phyloP scores from a whole-genome alignment of 768 basidiomycete genomes.

The Russula brevipes region DNA sequence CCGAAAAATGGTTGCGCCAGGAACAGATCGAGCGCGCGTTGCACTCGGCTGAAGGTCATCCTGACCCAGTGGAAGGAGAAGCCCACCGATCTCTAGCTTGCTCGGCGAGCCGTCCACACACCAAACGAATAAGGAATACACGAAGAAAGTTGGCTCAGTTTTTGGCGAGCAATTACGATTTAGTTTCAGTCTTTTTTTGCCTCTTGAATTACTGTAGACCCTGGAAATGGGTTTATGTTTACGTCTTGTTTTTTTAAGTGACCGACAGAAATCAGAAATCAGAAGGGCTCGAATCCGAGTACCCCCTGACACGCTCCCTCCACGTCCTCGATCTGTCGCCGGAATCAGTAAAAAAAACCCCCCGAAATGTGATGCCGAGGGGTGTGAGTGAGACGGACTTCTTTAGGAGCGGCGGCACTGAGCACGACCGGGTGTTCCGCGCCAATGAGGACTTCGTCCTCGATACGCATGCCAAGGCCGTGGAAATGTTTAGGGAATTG shows the following conservation, averaged over 20 bases:
- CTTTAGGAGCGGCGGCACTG: conserved; percentile 73
- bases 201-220: conserved; percentile 6
- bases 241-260: neutral
- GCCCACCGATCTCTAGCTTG: neutral
- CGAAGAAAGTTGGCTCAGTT: neutral
- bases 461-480: conserved; percentile 88
- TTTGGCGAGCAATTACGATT: neutral
- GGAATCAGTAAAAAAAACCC: neutral
- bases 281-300: conserved; percentile 56
- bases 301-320: conserved; percentile 76
- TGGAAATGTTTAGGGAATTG: conserved; percentile 86
- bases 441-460: conserved; percentile 77
- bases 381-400: conserved; percentile 40
- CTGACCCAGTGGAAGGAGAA: neutral
- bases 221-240: neutral
- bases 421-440: conserved; percentile 57
- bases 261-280: conserved; percentile 10
- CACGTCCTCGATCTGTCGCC: conserved; percentile 55
- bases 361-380: no score
- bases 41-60: conserved; percentile 23
- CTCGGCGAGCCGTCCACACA: neutral
- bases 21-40: conserved; percentile 55
- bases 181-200: neutral
- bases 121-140: neutral
- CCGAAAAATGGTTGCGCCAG: conserved; percentile 72